Conservation (phyloP, 768 basidiomycete species). For the Russula earlei region DNA sequence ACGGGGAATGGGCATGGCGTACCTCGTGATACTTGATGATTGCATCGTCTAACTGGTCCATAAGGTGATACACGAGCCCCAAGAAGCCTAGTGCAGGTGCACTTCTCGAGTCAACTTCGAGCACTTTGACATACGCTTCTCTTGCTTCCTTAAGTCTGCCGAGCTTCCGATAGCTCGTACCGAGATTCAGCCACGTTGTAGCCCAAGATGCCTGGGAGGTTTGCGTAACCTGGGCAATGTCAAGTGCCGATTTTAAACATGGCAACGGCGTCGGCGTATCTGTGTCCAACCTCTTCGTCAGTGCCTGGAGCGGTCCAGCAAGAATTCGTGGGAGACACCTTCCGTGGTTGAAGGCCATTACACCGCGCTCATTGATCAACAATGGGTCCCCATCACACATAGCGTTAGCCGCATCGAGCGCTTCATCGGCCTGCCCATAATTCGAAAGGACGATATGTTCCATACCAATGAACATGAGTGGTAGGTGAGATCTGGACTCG, state of each 20-base stretch:
- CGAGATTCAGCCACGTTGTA: constrained; percentile 86
- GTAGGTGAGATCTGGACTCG: constrained; percentile 77
- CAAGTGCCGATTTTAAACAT: constrained; percentile 69
- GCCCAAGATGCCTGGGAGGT: constrained; percentile 80
- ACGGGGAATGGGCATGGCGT: constrained; percentile 20
- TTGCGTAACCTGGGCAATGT: constrained; percentile 78
- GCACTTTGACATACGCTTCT: constrained; percentile 62
- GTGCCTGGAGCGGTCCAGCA: not conserved
- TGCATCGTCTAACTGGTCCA: constrained; percentile 64
- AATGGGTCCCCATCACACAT: constrained; percentile 87
- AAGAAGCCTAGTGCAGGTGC: constrained; percentile 76
- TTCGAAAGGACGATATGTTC: constrained; percentile 92
- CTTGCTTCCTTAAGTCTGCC: constrained; percentile 55
- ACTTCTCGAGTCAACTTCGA: constrained; percentile 82
- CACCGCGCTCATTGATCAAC: constrained; percentile 85
- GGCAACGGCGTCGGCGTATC: constrained; percentile 60
- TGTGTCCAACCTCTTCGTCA: constrained; percentile 25
- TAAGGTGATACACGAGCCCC: constrained; percentile 79
- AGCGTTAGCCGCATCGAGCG: constrained; percentile 67
- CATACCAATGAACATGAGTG: constrained; percentile 95
- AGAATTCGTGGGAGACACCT: constrained; percentile 41
- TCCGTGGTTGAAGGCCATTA: constrained; percentile 82
- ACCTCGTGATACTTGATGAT: constrained; percentile 93
- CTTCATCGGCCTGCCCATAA: constrained; percentile 72
- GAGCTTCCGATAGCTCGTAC: constrained; percentile 77